Percentiles rank a stretch among this genome's conserved stretches.
phyloP scores from a whole-genome alignment of 1,284 basidiomycete species.

The Microbotryomycetes sp. region DNA sequence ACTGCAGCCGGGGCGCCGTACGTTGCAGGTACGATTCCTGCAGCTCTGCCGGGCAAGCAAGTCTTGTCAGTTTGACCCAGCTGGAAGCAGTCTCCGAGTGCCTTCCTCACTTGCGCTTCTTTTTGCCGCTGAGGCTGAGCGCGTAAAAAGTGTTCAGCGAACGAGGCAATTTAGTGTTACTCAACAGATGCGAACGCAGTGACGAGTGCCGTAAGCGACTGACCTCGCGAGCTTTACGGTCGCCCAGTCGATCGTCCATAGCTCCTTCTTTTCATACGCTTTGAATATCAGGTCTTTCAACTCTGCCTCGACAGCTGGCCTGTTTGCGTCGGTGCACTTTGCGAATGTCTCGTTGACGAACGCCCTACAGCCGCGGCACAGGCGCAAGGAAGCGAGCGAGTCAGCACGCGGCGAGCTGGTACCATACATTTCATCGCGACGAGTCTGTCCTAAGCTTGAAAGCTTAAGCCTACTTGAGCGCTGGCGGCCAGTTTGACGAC shows the following conservation, averaged over 20 bases:
- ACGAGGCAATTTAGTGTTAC: too few relatives aligned
- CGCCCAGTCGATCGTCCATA: conserved; percentile 84
- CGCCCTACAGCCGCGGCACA: conserved; percentile 15
- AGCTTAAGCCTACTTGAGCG: conserved; percentile 18
- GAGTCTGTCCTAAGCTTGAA: neutral
- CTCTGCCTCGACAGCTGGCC: conserved; percentile 43
- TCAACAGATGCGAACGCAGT: conserved; percentile 5
- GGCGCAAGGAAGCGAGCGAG: neutral
- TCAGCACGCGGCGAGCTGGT: neutral
- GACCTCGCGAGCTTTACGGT: conserved; percentile 72
- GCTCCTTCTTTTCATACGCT: conserved; percentile 52
- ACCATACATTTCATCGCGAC: neutral
- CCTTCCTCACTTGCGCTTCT: conserved; percentile 52
- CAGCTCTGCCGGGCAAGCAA: too few relatives aligned
- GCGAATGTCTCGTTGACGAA: conserved; percentile 38
- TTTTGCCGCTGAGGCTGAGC: conserved; percentile 58
- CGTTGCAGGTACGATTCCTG: conserved; percentile 15
- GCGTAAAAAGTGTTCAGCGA: too few relatives aligned
- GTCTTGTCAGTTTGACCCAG: too few relatives aligned
- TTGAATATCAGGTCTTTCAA: conserved; percentile 43
- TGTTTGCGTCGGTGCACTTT: conserved; percentile 41
- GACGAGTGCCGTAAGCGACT: conserved; percentile 30
- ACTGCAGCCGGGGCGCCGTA: conserved; percentile 3
- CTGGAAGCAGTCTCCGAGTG: neutral
- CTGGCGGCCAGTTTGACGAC: conserved; percentile 23